Percentiles rank a stretch among this genome's conserved stretches.
phyloP scores from a whole-genome alignment of 2,329 filamentous ascomycete species.

The Ceratocystis cacaofunesta region DNA sequence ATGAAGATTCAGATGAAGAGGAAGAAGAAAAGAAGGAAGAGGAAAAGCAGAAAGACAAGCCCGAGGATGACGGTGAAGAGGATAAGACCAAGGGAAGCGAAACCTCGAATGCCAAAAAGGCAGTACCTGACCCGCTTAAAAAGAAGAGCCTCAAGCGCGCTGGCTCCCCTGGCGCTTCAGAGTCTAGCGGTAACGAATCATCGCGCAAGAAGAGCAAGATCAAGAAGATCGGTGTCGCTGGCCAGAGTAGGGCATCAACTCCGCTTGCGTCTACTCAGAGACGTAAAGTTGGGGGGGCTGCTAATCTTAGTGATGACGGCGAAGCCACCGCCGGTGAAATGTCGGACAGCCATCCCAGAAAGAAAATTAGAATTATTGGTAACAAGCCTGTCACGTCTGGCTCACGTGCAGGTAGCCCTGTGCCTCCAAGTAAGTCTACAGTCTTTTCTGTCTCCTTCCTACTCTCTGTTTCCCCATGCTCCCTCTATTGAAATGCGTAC shows the following conservation, averaged over 20 bases:
- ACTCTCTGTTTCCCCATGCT: too few species aligned
- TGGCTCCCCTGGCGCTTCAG: slow-evolving; percentile 74
- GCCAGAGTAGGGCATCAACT: slow-evolving; percentile 27
- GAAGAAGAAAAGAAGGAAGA: slow-evolving; percentile 38
- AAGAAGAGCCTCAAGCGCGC: slow-evolving; percentile 63
- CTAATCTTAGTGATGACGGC: slow-evolving; percentile 58
- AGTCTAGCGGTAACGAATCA: slow-evolving; percentile 84
- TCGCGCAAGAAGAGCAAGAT: slow-evolving; percentile 65
- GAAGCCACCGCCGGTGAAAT: slow-evolving; percentile 56
- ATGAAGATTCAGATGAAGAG: slow-evolving; percentile 26
- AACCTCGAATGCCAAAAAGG: slow-evolving; percentile 35
- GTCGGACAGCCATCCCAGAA: slow-evolving; percentile 37
- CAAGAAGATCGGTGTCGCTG: slow-evolving; percentile 26
- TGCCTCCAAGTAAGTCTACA: slow-evolving; percentile 18
- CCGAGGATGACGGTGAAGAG: slow-evolving; percentile 33
- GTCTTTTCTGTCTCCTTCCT: too few species aligned
- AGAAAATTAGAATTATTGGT: slow-evolving; percentile 40
- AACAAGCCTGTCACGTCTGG: slow-evolving; percentile 36
- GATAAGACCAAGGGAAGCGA: slow-evolving; percentile 42
- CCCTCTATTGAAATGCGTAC: too few species aligned
- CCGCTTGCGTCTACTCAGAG: slow-evolving; percentile 27
- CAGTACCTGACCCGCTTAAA: slow-evolving; percentile 32
- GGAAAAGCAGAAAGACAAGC: slow-evolving; percentile 43
- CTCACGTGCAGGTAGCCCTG: slow-evolving; percentile 49
- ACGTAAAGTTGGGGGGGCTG: slow-evolving; percentile 31